Base-by-base conservation (phyloP, 2,329 filamentous ascomycete species). In the Botrytis squamosa region DNA sequence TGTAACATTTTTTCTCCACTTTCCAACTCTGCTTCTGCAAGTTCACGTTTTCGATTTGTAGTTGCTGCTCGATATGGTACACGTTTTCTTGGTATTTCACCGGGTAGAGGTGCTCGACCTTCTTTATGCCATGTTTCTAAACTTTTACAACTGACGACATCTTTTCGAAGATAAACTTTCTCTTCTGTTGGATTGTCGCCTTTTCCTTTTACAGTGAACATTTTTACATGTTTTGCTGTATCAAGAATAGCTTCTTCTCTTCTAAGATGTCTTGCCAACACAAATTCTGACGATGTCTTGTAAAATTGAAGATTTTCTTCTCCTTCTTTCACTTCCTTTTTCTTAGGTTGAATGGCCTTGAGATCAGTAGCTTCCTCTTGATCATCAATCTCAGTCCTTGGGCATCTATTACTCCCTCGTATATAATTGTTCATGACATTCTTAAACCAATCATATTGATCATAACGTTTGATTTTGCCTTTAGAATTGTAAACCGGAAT, bases 71-170 rank as follows among this genome's bases (percentile, higher is more conserved):
- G 92, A 81, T 96, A 94, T 0, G 95, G 94, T 0, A 97, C 96
- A 60, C 89, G 87, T 82, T 99, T 99, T 74, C 98, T 83, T 0
- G 96, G 93, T 67, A 89, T 84, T 77, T 92, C 90, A 4, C 93
- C 94, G 0, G 86, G 80, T 40, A 88, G 87, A 4, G 96, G 90
- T 40, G 90, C 91, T 18, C 95, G 89, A 0, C 96, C 96, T 85
- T 98, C 95, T 81, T 98, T 98, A 81, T 98, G 96, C 96, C 96
- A 99, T 1, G 93, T 97, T 81, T 99, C 96, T 1, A 93, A 92
- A 42, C 93, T 97, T 82, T 97, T 95, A 81, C 97, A 97, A 57
- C 88, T 86, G 3, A 95, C 89, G 0, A 98, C 90, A 77, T 98
- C 95, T 71, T 88, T 88, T 49, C 95, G 90, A 0, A 87, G 87